phyloP scores from a whole-genome alignment of 2,329 filamentous ascomycete genomes.

The Pyrenophora tritici-repentis region DNA sequence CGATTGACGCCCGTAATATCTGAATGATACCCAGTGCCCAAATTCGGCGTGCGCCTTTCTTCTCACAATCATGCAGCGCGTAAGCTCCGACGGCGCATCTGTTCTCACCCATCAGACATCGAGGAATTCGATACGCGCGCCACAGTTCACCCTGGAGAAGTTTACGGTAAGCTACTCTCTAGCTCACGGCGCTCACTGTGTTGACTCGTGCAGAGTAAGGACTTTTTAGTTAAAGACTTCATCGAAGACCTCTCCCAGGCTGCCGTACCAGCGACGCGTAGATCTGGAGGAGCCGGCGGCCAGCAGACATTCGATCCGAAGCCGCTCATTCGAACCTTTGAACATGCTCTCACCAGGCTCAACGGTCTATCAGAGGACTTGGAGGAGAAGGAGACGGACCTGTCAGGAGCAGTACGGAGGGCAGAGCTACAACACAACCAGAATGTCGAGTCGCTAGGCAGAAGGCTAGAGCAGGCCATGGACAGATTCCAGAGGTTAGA shows the following conservation, averaged over 20 bases:
- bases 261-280: constrained; percentile 77
- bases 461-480: constrained; percentile 90
- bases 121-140: constrained; percentile 50
- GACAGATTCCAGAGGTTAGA: constrained; percentile 90
- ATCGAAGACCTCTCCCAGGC: constrained; percentile 89
- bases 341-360: constrained; percentile 72
- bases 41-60: not conserved
- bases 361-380: constrained; percentile 78
- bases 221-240: constrained; percentile 98
- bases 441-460: constrained; percentile 83
- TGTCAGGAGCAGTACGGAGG: constrained; percentile 84
- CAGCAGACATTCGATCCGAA: constrained; percentile 81
- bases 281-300: constrained; percentile 64
- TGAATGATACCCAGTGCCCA: constrained; percentile 3
- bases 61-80: constrained; percentile 38
- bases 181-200: not conserved
- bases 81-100: constrained; percentile 50
- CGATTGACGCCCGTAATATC: constrained; percentile 14
- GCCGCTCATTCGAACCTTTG: constrained; percentile 93
- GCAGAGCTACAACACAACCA: constrained; percentile 92
- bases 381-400: constrained; percentile 86
- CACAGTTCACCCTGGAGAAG: constrained; percentile 84
- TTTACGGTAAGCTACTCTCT: constrained; percentile 50
- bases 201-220: constrained; percentile 53
- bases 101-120: constrained; percentile 49